Evolutionary conservation across 2,329 filamentous ascomycete species (phyloP).

Genomic region (Fusarium sp.): DNA sequence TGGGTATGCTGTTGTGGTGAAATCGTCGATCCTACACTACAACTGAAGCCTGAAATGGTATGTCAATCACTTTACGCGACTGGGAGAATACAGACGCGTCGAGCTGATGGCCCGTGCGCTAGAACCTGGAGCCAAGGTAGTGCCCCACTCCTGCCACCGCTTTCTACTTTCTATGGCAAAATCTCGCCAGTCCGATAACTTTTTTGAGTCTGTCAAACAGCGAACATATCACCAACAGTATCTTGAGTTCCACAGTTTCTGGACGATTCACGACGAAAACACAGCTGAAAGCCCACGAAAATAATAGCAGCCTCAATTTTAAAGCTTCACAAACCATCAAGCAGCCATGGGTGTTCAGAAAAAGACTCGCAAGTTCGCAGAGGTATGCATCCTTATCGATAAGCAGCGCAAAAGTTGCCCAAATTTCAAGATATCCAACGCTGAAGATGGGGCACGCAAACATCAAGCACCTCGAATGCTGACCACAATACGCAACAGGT

Average conservation of each 20-base stretch:
- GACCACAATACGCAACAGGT: slow-evolving; percentile 54
- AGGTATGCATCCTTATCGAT: slow-evolving; percentile 55
- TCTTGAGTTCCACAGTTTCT: not conserved
- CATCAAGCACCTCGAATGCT: slow-evolving; percentile 5
- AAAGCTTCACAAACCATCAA: not conserved
- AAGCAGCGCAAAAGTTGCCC: slow-evolving; percentile 34
- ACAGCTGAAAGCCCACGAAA: not conserved
- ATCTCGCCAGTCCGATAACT: slow-evolving; percentile 39
- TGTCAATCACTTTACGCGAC: slow-evolving; percentile 51
- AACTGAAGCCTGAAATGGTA: slow-evolving; percentile 32
- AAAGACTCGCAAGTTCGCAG: slow-evolving; percentile 90
- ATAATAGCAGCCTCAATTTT: not conserved
- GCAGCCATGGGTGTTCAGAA: slow-evolving; percentile 83
- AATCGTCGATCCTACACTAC: slow-evolving; percentile 19
- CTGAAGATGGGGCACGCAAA: not conserved
- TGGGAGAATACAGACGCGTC: slow-evolving; percentile 47
- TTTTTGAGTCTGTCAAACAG: slow-evolving; percentile 34
- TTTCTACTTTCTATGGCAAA: slow-evolving; percentile 42
- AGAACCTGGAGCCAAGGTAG: not conserved
- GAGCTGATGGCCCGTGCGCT: slow-evolving; percentile 43
- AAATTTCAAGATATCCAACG: slow-evolving; percentile 14
- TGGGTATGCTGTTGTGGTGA: slow-evolving; percentile 16
- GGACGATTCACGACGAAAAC: not conserved
- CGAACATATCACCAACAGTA: slow-evolving; percentile 18
- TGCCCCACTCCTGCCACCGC: slow-evolving; percentile 42